Base-by-base conservation (phyloP, 257 asterid species). In the Sherardia arvensis region DNA sequence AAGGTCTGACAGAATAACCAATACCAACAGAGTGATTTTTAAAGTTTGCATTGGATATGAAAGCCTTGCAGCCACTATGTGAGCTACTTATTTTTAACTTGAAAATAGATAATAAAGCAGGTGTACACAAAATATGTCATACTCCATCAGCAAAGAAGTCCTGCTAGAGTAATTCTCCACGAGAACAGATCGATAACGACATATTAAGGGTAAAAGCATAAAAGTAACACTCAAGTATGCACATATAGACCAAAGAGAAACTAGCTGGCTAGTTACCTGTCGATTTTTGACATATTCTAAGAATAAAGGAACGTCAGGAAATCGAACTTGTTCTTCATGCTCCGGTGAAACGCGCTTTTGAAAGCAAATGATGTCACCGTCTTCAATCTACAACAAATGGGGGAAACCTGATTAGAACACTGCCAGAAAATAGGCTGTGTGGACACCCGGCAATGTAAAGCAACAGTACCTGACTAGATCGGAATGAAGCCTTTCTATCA, bases 351-450 rank as follows among this genome's bases (percentile, higher is more conserved):
- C 80, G 33, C 77, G 76, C 71, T 90, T 90, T 69, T 93, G 99
- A 83, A 90, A 93, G 81, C 99, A 93, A 72, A 93, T 81, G 43
- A 93, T 90, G 73, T 93, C 99, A 65, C 99, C 99, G 71, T 93
- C 97, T 87, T 87, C 99, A 66, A 93, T 83, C 99, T 93, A 76
- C 7, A 43, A 21, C 55, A 68, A 30, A 22, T 18, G 25, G 33
- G 34, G 54, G n/a, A 63, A 11, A 56, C 22, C 33, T 7, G 48
- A 26, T 36, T 15, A 64, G 5, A 43, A n/a, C 14, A 9, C 61
- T 27, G 27, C n/a, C 32, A 33, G 33, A 6, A 26, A 20, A 61
- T 40, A 45, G 25, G 54, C 8, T 30, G 23, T 43, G 32, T 10
- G 21, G n/a, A n/a, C 21, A 3, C 17, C 43, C 23, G 38, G 21